Evolutionary conservation across 1,139 yeast genomes (phyloP), one percentile per base, ranked within the genome.

Genomic region (Yamadazyma membranifaciens): DNA sequence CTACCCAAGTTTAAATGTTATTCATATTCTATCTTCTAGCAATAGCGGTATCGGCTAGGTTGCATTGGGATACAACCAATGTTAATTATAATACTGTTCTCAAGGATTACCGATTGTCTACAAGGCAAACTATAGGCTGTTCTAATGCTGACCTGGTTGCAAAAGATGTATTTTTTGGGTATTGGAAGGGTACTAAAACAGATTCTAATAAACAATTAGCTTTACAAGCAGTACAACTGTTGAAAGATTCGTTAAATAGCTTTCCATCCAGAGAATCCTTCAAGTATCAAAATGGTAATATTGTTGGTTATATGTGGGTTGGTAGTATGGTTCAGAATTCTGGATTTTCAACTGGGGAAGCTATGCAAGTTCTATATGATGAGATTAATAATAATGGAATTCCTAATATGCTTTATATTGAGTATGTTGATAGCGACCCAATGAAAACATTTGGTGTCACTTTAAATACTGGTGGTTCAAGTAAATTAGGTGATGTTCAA

Each of bases 261-360:
- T 33, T 26, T 29, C 28, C 46, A 9, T 15, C 41, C 9, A 36
- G 45, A 34, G 45, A 46, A 37, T 44, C 51, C 2, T 46, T 46
- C 33, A 42, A 42, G 15, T 38, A 35, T 31, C 4, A 16, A 3
- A 31, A 32, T n/a, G 50, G 48, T 16, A 33, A 37, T 20, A 31
- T 46, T 15, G 27, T 43, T 11, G 53, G 50, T 4, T 49, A 45
- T 34, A 42, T 49, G 45, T 49, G 53, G 53, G 50, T 47, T 20
- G 53, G 53, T 20, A 40, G 46, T 24, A 47, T 42, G 47, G 45
- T 49, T n/a, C 48, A 48, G 34, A 49, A 49, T 33, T 31, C 45
- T n/a, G 53, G 47, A 1, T 48, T 49, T 34, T 32, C 44, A 2
- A 36, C 33, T 17, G 43, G 47, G 33, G 44, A 45, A 37, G 51